Evolutionary conservation across 495 filamentous ascomycete species (phyloP).

Genomic region (Aspergillus diversus): DNA sequence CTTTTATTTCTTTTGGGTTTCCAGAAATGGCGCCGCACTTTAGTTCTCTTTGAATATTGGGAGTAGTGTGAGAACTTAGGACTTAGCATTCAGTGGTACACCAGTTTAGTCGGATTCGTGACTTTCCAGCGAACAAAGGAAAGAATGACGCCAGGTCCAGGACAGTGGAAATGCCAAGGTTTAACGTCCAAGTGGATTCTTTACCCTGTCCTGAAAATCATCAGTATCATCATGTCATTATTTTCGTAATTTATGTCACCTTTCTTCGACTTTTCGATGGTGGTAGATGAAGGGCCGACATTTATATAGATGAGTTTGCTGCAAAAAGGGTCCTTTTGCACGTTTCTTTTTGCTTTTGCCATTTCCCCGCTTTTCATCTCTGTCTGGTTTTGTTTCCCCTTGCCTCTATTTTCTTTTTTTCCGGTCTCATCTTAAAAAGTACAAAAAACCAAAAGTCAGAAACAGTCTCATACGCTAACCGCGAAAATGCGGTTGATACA

Average conservation of each 20-base stretch:
- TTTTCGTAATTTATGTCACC: not conserved
- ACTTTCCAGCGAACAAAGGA: conserved; percentile 1
- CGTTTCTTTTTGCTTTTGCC: not conserved
- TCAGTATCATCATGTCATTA: not conserved
- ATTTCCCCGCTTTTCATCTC: not conserved
- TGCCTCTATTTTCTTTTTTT: conserved; percentile 1
- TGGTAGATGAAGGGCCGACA: not conserved
- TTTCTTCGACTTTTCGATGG: too few species aligned
- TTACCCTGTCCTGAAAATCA: conserved; percentile 4
- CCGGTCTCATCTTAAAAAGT: not conserved
- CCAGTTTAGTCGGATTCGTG: not conserved
- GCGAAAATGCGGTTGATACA: not conserved
- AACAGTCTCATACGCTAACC: not conserved
- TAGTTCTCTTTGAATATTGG: conserved; percentile 1
- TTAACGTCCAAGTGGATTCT: conserved; percentile 8
- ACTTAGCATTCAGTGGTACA: not conserved
- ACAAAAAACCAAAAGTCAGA: not conserved
- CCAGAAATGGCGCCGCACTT: conserved; percentile 11
- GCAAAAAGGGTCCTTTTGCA: not conserved
- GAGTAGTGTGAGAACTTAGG: not conserved
- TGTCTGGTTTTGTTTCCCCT: not conserved
- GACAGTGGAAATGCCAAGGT: conserved; percentile 21
- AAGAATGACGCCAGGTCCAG: conserved; percentile 14
- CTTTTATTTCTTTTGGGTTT: not conserved
- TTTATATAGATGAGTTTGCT: not conserved